Percentiles rank a stretch among this genome's conserved stretches.
These are phyloP conservation scores for Thermomyces lanuginosus DNA, from an alignment of 2,329 filamentous ascomycete genomes.

Conservation along the genomic window DNA sequence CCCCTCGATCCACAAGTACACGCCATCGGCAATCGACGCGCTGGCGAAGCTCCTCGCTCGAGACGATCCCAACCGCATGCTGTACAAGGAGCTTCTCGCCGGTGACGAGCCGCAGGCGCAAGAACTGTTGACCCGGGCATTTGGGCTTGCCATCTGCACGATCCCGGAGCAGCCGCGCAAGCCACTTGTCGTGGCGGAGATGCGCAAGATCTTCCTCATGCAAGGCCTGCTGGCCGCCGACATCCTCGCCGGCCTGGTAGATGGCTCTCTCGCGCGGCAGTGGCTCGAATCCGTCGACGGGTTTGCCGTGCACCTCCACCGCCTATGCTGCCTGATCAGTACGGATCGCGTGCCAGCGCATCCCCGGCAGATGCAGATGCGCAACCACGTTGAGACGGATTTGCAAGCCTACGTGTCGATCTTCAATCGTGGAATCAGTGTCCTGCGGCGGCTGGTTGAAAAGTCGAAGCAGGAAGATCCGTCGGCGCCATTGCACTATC, in stretches of 20 bases:
- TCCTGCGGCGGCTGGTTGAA: slow-evolving; percentile 52
- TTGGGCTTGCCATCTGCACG: slow-evolving; percentile 70
- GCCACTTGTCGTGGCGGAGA: slow-evolving; percentile 54
- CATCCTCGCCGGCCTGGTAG: slow-evolving; percentile 64
- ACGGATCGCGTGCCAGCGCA: slow-evolving; percentile 38
- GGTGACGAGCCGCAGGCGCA: slow-evolving; percentile 53
- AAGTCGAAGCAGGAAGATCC: slow-evolving; percentile 44
- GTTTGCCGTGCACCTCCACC: slow-evolving; percentile 64
- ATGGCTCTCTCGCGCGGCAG: slow-evolving; percentile 52
- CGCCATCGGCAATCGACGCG: slow-evolving; percentile 76
- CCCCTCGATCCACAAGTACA: slow-evolving; percentile 66
- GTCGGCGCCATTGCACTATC: slow-evolving; percentile 34
- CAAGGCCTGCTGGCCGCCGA: slow-evolving; percentile 84
- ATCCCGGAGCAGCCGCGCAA: slow-evolving; percentile 56
- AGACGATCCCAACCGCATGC: slow-evolving; percentile 79
- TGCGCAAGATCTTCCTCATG: slow-evolving; percentile 74
- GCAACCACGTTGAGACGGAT: slow-evolving; percentile 25
- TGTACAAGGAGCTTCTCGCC: slow-evolving; percentile 68
- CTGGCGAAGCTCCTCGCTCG: slow-evolving; percentile 81
- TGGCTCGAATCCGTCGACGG: slow-evolving; percentile 78
- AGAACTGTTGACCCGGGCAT: slow-evolving; percentile 72
- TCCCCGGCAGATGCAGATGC: slow-evolving; percentile 19
- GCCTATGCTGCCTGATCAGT: slow-evolving; percentile 57
- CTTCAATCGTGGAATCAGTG: slow-evolving; percentile 48
- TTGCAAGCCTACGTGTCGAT: slow-evolving; percentile 35